Base-by-base conservation (phyloP, 1,284 basidiomycete genomes). In the Vanrija humicola region DNA sequence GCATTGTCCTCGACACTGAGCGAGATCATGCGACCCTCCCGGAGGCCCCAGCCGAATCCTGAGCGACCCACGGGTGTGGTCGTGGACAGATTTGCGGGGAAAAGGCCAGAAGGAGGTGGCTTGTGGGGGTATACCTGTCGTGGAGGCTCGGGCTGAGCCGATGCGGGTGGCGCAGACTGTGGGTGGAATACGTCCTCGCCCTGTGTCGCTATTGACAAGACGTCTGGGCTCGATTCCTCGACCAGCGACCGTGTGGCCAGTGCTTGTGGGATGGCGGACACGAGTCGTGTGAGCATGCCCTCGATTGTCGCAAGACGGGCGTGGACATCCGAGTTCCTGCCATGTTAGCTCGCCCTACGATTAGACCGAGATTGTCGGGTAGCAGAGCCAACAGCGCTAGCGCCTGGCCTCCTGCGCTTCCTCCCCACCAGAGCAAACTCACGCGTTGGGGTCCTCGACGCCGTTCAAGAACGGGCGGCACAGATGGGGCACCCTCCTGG, bases 401-500 rank as follows among this genome's bases (percentile, higher is more conserved):
- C 34, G 12, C 34, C 34, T 15, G 10, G 9, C 34, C 34, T 12
- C 14, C 12, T 15, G 9, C 34, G 34, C 34, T 34, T 34, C 34
- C 34, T 34, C 34, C 9, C 34, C 34, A 34, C 34, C 34, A 34
- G 10, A 34, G 34, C 4, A 12, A 18, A 73, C 73, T 65, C 53
- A 75, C 76, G 65, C 64, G 38, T 69, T 70, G 5, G 75, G 74
- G 59, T 77, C 76, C 48, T 77, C 76, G 10, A 74, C 74, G n/a
- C 77, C 77, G 56, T 78, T 77, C 38, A 78, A 62, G 64, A 78
- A 78, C 5, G 76, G 76, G 43, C 77, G 59, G 46, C 77, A 78
- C 3, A 78, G 69, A 59, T 78, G 75, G 3, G 77, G 77, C 0
- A 78, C 76, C 29, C 74, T 66, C 16, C 77, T 64, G 0, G 75